These are phyloP conservation scores for Ceratobasidium papillatum DNA, from an alignment of 1,284 basidiomycete species.

Conservation along the genomic window DNA sequence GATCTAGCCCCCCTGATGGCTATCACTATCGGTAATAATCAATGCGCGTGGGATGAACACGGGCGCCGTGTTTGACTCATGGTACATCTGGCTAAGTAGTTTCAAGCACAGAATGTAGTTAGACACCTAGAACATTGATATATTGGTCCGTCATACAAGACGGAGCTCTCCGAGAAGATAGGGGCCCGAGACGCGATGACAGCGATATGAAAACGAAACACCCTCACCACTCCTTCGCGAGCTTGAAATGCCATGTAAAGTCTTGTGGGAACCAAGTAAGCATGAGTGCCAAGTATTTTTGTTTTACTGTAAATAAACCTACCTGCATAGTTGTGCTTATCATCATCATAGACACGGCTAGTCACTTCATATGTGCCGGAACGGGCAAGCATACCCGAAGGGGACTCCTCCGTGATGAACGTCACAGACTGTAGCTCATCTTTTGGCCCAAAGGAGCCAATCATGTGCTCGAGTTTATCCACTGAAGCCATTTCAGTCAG, in stretches of 20 bases:
- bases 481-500: conserved; percentile 58
- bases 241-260: conserved; percentile 83
- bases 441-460: conserved; percentile 83
- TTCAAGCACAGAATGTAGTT: not conserved
- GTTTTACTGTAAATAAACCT: conserved; percentile 50
- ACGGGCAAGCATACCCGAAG: conserved; percentile 83
- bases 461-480: conserved; percentile 89
- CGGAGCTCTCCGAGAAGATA: not conserved
- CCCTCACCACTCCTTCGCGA: conserved; percentile 76
- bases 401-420: conserved; percentile 80
- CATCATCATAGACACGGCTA: conserved; percentile 85
- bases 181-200: not conserved
- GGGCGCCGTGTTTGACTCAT: not conserved
- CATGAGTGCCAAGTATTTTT: not conserved
- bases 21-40: too few species aligned
- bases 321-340: conserved; percentile 79
- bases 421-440: conserved; percentile 71
- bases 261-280: conserved; percentile 57
- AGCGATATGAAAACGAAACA: not conserved
- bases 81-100: too few species aligned
- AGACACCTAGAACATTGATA: not conserved
- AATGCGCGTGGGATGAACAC: not conserved
- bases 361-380: conserved; percentile 76
- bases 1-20: not conserved
- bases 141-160: not conserved